A percentile compares a stretch with the other conserved stretches of the same genome.
Evolutionary conservation across 2,329 filamentous ascomycete genomes (phyloP).

Genomic region (Cladophialophora chaetospira): DNA sequence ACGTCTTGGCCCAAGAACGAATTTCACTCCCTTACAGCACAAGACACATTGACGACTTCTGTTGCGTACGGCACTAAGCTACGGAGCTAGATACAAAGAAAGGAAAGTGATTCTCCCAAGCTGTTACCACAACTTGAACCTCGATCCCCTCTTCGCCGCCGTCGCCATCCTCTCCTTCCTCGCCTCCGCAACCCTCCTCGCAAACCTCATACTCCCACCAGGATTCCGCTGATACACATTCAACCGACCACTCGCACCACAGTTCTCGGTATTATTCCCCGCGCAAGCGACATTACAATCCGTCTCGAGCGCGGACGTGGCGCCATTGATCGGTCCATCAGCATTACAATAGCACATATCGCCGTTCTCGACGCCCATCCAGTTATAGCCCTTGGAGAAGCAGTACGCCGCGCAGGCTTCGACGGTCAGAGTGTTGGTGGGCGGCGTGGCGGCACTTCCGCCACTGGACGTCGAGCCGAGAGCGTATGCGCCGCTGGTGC

Average conservation of each 20-base stretch:
- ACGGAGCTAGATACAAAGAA: too few relatives aligned
- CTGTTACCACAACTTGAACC: slow-evolving; percentile 10
- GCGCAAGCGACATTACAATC: slow-evolving; percentile 30
- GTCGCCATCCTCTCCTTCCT: neutral
- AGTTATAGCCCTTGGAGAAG: slow-evolving; percentile 34
- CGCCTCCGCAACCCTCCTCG: neutral
- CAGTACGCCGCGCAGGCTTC: slow-evolving; percentile 27
- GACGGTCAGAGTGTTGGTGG: slow-evolving; percentile 35
- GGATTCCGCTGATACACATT: slow-evolving; percentile 28
- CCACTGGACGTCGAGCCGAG: slow-evolving; percentile 12
- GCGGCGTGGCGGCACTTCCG: slow-evolving; percentile 8
- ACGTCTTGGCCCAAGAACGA: too few relatives aligned
- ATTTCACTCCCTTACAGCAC: too few relatives aligned
- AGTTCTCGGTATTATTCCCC: slow-evolving; percentile 32
- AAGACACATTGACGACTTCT: too few relatives aligned
- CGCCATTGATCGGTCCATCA: slow-evolving; percentile 23
- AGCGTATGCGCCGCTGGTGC: slow-evolving; percentile 14
- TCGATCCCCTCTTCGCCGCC: slow-evolving; percentile 7
- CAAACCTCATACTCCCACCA: slow-evolving; percentile 5
- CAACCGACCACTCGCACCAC: slow-evolving; percentile 24
- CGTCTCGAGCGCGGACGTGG: slow-evolving; percentile 22
- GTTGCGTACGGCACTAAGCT: too few relatives aligned
- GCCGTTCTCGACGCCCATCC: slow-evolving; percentile 45
- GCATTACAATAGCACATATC: slow-evolving; percentile 38
- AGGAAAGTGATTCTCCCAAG: too few relatives aligned